Percentiles rank a stretch among this genome's conserved stretches.
These are phyloP conservation scores for Anthoceros angustus DNA, from an alignment of 225 moss, liverwort and hornwort species.

Conservation along the genomic window DNA sequence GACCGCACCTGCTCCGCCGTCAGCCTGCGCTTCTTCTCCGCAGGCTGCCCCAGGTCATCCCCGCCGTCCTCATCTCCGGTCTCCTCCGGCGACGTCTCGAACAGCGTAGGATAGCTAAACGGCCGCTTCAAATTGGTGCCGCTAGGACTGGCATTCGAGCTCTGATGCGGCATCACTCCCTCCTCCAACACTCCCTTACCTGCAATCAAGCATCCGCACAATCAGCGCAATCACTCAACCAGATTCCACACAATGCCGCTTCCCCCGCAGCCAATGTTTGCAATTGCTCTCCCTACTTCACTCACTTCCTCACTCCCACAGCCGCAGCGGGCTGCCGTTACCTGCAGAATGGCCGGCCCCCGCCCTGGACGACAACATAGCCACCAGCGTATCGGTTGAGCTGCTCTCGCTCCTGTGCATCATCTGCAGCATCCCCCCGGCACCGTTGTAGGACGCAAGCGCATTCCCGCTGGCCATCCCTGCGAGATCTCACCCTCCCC, in stretches of 20 bases:
- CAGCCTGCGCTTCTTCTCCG: slow-evolving; percentile 81
- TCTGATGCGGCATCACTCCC: not conserved
- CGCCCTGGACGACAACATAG: not conserved
- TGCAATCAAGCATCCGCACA: not conserved
- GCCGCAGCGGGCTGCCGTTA: not conserved
- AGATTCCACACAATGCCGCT: not conserved
- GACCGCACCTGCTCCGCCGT: slow-evolving; percentile 85
- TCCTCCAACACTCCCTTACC: not conserved
- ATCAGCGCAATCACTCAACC: not conserved
- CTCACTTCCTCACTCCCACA: too few relatives aligned
- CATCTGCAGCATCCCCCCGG: not conserved
- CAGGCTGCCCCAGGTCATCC: slow-evolving; percentile 69
- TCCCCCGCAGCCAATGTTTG: not conserved
- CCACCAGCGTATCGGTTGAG: not conserved
- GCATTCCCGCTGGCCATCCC: not conserved
- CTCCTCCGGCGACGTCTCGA: slow-evolving; percentile 67
- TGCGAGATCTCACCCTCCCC: not conserved
- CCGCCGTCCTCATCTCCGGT: slow-evolving; percentile 78
- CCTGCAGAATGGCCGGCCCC: not conserved
- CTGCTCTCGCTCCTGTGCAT: not conserved
- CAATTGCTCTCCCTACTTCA: not conserved
- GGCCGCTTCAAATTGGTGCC: slow-evolving; percentile 29
- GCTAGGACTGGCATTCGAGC: not conserved
- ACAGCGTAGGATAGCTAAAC: slow-evolving; percentile 37
- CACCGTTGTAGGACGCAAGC: not conserved